phyloP scores from a whole-genome alignment of 345 rosid genomes.

The Noccaea bulbosa region DNA sequence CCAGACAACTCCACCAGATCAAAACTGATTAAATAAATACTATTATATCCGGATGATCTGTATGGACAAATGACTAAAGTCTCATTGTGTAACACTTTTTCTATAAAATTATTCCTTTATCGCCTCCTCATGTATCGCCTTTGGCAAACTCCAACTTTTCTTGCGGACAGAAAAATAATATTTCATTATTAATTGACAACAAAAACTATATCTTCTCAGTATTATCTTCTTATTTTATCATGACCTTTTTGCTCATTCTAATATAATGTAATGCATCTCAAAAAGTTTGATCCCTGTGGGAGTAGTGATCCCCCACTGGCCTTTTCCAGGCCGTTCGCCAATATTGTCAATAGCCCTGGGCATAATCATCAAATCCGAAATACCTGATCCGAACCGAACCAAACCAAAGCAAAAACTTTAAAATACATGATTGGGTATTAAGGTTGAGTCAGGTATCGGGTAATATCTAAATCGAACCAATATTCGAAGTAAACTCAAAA shows the following conservation, averaged over 20 bases:
- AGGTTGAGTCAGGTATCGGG: no score
- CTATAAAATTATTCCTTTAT: background rate
- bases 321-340: constrained; percentile 11
- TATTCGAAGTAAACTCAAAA: no score
- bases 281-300: constrained; percentile 19
- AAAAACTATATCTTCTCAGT: background rate
- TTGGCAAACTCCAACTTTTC: constrained; percentile 20
- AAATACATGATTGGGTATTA: no score
- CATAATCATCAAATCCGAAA: no score
- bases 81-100: background rate
- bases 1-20: background rate
- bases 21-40: background rate
- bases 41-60: background rate
- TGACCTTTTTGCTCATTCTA: background rate
- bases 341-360: background rate
- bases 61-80: constrained; percentile 1
- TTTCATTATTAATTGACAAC: background rate
- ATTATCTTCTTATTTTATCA: background rate
- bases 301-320: constrained; percentile 30
- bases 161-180: constrained; percentile 2
- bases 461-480: no score
- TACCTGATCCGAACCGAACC: no score
- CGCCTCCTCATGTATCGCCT: constrained; percentile 21
- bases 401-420: no score
- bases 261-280: constrained; percentile 11